Evolutionary conservation across 768 basidiomycete species (phyloP).

Genomic region (Cyathus striatus): DNA sequence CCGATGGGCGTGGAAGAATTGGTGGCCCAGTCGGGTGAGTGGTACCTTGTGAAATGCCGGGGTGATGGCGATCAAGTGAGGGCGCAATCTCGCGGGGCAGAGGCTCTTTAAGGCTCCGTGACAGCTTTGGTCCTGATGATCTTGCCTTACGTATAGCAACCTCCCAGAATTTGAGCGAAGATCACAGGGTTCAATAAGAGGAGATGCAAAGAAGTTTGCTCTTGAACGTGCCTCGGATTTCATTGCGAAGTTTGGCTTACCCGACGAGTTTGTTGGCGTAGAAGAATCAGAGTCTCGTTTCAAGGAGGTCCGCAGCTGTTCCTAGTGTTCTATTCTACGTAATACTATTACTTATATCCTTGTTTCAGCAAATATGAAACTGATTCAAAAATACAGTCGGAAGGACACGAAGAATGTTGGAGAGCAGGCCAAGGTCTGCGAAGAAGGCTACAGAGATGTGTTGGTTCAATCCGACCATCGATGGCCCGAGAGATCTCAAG

Average conservation of each 20-base stretch:
- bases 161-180: conserved; percentile 55
- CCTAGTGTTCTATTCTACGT: conserved; percentile 1
- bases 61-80: conserved; percentile 6
- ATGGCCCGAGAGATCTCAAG: too few species aligned
- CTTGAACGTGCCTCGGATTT: conserved; percentile 59
- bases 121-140: background rate
- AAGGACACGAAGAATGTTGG: conserved; percentile 50
- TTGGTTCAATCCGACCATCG: too few species aligned
- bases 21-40: conserved; percentile 1
- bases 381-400: conserved; percentile 73
- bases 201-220: conserved; percentile 68
- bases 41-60: background rate
- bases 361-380: conserved; percentile 60
- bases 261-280: conserved; percentile 45
- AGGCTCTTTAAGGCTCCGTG: conserved; percentile 49
- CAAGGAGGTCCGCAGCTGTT: conserved; percentile 43
- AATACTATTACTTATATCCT: conserved; percentile 9
- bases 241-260: conserved; percentile 52
- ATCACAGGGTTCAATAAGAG: conserved; percentile 53
- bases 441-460: conserved; percentile 51
- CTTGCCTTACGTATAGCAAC: conserved; percentile 23
- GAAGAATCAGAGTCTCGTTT: conserved; percentile 58
- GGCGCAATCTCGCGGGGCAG: conserved; percentile 52
- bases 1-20: conserved; percentile 7
- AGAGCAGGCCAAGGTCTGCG: conserved; percentile 47